Conservation (phyloP, 192 early-diverging fungal genomes). For the Gaertneriomyces sp. region DNA sequence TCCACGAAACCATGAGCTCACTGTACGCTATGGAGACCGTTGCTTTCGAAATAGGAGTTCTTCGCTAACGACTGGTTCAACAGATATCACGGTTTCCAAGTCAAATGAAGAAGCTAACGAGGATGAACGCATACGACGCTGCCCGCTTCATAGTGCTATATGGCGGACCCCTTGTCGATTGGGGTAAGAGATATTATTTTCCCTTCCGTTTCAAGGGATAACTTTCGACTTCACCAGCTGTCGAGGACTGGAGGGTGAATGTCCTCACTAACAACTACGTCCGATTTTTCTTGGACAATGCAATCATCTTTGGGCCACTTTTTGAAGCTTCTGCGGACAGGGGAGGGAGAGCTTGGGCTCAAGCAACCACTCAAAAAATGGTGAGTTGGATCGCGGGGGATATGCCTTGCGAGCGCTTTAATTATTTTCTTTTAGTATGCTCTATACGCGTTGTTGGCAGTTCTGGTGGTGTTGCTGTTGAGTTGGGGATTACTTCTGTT, state of each 20-base stretch:
- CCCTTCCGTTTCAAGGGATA: neutral
- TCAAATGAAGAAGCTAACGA: neutral
- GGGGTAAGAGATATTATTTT: neutral
- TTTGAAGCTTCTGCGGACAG: neutral
- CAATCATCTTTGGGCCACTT: neutral
- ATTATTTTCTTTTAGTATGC: constrained; percentile 10
- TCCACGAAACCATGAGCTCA: neutral
- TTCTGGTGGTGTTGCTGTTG: constrained; percentile 13
- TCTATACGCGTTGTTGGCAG: constrained; percentile 10
- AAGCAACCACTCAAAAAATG: constrained; percentile 12
- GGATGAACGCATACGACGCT: constrained; percentile 19
- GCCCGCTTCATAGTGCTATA: neutral
- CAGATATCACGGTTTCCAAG: constrained; percentile 13
- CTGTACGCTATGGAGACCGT: constrained; percentile 7
- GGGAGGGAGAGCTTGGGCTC: constrained; percentile 1
- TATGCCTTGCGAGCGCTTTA: neutral
- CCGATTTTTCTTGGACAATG: constrained; percentile 29
- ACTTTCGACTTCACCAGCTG: neutral
- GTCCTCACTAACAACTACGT: neutral
- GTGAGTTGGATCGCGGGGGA: constrained; percentile 1
- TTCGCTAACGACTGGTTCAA: neutral
- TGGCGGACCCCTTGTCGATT: neutral
- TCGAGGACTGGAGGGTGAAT: neutral
- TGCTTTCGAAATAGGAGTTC: neutral
- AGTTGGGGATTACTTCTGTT: constrained; percentile 21